Evolutionary conservation across 2,329 filamentous ascomycete species (phyloP), one percentile per base, ranked within the genome.

Genomic region (Fusarium sp.): DNA sequence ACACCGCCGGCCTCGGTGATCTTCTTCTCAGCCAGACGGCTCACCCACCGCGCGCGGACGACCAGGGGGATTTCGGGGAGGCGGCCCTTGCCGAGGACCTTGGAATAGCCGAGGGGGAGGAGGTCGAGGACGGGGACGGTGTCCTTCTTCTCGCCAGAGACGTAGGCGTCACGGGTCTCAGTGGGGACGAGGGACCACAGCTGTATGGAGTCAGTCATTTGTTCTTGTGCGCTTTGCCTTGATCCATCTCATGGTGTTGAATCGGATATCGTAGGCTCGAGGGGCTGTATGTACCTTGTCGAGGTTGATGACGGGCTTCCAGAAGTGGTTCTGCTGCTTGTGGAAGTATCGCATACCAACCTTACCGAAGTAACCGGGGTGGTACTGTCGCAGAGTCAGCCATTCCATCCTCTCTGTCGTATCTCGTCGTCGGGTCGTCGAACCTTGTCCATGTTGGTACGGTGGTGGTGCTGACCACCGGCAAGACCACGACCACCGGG

Each of bases 291-390:
- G 78, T 85, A 96, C 94, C 94, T 98, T 99, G 89, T 98, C 97
- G 81, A 99, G 90, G 91, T 99, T 99, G 93, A 99, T 93, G 81
- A 95, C 91, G 79, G 97, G 97, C 90, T 98, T 98, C 97, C 96
- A 99, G 91, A 96, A 95, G 85, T 97, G 93, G 91, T 96, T 96
- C 84, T 92, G 91, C 84, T 94, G 92, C 88, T 97, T 95, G 91
- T 98, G 96, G 94, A 98, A 98, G 89, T 96, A 93, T 84, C 94
- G 90, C 94, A 96, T 96, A 89, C 94, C 93, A 81, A 96, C 94
- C 90, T 98, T 98, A 88, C 95, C 95, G 88, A 98, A 98, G 94
- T 98, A 98, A 95, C 97, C 97, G 76, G 96, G 95, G 85, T 97
- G 94, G 92, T 96, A 95, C 88, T 96, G 91, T 82, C 74, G 69